Evolutionary conservation across 352 stramenopile genomes (phyloP).

Genomic region (Phytophthora quininea): DNA sequence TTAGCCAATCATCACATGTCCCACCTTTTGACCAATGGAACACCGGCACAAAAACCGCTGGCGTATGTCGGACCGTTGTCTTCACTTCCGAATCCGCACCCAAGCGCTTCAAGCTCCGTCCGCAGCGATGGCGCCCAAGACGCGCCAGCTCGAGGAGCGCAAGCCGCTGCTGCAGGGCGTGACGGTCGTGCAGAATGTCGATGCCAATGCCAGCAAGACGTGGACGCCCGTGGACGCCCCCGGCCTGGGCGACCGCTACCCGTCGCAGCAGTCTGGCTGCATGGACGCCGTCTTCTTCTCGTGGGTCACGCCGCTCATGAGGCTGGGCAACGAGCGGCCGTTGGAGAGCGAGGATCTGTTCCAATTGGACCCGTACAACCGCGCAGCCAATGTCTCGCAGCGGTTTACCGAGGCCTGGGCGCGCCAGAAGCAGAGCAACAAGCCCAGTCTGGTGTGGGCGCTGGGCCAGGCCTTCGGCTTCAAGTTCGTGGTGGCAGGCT

Average conservation of each 20-base stretch:
- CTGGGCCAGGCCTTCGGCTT: slow-evolving; percentile 60
- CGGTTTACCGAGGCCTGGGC: slow-evolving; percentile 60
- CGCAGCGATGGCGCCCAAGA: slow-evolving; percentile 31
- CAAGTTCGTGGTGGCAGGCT: slow-evolving; percentile 54
- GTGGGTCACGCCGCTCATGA: slow-evolving; percentile 90
- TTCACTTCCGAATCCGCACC: too few species aligned
- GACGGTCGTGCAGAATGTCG: slow-evolving; percentile 20
- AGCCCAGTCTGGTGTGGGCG: slow-evolving; percentile 63
- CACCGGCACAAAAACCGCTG: too few species aligned
- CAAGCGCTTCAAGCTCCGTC: too few species aligned
- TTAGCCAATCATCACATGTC: too few species aligned
- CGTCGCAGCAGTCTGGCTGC: slow-evolving; percentile 59
- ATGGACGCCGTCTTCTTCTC: slow-evolving; percentile 79
- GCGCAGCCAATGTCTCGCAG: slow-evolving; percentile 44
- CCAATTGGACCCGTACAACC: slow-evolving; percentile 81
- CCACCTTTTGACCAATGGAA: too few species aligned
- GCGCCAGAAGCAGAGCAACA: slow-evolving; percentile 29
- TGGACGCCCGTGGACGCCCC: slow-evolving; percentile 31
- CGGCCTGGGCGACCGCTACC: slow-evolving; percentile 66
- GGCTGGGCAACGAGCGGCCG: slow-evolving; percentile 77
- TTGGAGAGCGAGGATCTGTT: slow-evolving; percentile 87
- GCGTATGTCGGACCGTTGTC: too few species aligned
- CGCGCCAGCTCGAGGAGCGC: slow-evolving; percentile 22
- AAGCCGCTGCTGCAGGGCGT: slow-evolving; percentile 38
- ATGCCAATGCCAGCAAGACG: slow-evolving; percentile 12